These are phyloP conservation scores for Prunus padus DNA, from an alignment of 306 rosid genomes.

Conservation along the genomic window DNA sequence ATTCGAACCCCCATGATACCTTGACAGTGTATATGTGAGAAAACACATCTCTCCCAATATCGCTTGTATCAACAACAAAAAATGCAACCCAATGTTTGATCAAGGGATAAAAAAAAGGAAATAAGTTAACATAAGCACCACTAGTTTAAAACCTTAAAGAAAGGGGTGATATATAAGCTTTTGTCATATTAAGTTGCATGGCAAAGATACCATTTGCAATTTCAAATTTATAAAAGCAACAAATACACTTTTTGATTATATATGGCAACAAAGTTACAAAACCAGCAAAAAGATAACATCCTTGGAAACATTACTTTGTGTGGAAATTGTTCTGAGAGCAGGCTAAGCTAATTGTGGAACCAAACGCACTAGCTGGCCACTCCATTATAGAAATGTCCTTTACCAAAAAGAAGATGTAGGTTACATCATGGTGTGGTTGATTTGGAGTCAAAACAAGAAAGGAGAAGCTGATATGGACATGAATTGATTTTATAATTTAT, in stretches of 20 bases:
- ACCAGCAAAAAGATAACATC: background rate
- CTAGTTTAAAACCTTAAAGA: no score
- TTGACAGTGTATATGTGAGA: no score
- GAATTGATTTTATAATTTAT: conserved; percentile 14
- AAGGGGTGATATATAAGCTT: background rate
- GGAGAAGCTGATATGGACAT: conserved; percentile 1
- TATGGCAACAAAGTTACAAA: background rate
- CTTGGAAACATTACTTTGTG: background rate
- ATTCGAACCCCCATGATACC: no score
- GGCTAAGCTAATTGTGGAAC: background rate
- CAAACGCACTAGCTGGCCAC: conserved; percentile 7
- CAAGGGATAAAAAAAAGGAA: background rate
- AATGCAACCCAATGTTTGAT: background rate
- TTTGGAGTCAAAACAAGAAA: conserved; percentile 27
- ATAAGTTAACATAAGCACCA: no score
- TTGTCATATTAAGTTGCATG: background rate
- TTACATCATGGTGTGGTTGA: conserved; percentile 33
- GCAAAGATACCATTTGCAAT: background rate
- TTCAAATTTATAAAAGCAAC: background rate
- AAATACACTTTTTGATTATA: background rate
- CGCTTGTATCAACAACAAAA: background rate
- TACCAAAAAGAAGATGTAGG: conserved; percentile 8
- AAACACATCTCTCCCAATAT: no score
- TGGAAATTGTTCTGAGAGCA: background rate
- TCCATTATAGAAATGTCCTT: conserved; percentile 16